Conservation (phyloP, 2,329 filamentous ascomycete genomes). For the Alternaria angustiovoidea region DNA sequence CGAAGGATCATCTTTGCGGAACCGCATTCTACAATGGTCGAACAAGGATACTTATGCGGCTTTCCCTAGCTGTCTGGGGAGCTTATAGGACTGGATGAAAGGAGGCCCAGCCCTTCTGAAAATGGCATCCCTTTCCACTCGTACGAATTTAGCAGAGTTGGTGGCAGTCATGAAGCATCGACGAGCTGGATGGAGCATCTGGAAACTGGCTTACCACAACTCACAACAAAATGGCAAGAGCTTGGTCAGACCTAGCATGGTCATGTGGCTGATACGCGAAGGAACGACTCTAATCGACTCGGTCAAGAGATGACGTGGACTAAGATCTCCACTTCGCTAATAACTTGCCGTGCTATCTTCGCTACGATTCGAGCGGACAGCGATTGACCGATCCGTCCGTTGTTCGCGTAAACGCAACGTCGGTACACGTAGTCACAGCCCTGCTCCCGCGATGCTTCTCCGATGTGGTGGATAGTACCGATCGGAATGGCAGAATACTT, state of each 20-base stretch:
- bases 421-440: background rate
- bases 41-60: background rate
- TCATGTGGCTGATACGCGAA: background rate
- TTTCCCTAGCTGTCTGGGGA: background rate
- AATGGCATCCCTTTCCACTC: background rate
- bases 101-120: background rate
- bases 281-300: background rate
- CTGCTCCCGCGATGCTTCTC: background rate
- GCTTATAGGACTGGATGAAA: constrained; percentile 10
- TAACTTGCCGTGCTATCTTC: background rate
- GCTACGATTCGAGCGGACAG: background rate
- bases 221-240: background rate
- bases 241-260: background rate
- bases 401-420: background rate
- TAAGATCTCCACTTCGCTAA: background rate
- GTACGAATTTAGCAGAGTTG: background rate
- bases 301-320: background rate
- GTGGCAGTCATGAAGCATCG: background rate
- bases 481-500: background rate
- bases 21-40: background rate
- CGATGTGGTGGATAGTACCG: background rate
- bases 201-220: background rate
- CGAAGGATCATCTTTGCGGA: constrained; percentile 9
- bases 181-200: background rate
- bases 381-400: background rate